Percentiles rank a stretch among this genome's conserved stretches.
Evolutionary conservation across 768 basidiomycete genomes (phyloP).

Genomic region (Rubroboletus pulcherrimus): DNA sequence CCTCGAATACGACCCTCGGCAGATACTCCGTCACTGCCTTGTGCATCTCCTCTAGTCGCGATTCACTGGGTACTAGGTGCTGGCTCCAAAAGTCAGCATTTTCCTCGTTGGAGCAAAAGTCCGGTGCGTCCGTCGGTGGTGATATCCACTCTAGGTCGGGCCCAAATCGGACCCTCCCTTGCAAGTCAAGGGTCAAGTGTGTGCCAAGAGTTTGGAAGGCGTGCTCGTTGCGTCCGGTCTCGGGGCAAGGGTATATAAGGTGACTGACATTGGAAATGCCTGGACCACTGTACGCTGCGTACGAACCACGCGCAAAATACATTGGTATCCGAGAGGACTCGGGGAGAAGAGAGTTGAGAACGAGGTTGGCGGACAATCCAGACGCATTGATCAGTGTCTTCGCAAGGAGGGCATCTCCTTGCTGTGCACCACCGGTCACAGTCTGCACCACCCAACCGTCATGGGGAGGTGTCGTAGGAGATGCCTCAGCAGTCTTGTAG

Average conservation of each 20-base stretch:
- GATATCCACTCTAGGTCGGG: slow-evolving; percentile 89
- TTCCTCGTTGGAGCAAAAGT: slow-evolving; percentile 35
- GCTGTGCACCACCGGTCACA: slow-evolving; percentile 47
- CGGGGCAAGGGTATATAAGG: slow-evolving; percentile 91
- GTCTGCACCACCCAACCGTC: slow-evolving; percentile 89
- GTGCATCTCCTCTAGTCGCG: slow-evolving; percentile 61
- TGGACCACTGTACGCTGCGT: slow-evolving; percentile 82
- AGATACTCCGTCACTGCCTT: slow-evolving; percentile 70
- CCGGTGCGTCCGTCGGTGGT: slow-evolving; percentile 37
- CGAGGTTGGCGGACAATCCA: slow-evolving; percentile 66
- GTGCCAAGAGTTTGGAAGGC: slow-evolving; percentile 87
- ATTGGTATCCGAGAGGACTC: slow-evolving; percentile 58
- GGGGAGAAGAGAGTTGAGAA: slow-evolving; percentile 68
- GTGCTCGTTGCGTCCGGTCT: slow-evolving; percentile 51
- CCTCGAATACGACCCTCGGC: slow-evolving; percentile 54
- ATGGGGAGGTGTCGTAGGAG: slow-evolving; percentile 31
- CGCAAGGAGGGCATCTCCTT: slow-evolving; percentile 65
- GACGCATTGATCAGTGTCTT: slow-evolving; percentile 79
- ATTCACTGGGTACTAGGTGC: slow-evolving; percentile 61
- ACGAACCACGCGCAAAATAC: slow-evolving; percentile 82
- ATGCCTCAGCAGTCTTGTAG: slow-evolving; percentile 29
- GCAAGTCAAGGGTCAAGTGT: slow-evolving; percentile 84
- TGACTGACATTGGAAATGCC: slow-evolving; percentile 64
- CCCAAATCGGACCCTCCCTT: slow-evolving; percentile 84
- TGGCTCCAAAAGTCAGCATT: slow-evolving; percentile 74